Conservation (phyloP, 305 asterid species). For the Rubia occidens region DNA sequence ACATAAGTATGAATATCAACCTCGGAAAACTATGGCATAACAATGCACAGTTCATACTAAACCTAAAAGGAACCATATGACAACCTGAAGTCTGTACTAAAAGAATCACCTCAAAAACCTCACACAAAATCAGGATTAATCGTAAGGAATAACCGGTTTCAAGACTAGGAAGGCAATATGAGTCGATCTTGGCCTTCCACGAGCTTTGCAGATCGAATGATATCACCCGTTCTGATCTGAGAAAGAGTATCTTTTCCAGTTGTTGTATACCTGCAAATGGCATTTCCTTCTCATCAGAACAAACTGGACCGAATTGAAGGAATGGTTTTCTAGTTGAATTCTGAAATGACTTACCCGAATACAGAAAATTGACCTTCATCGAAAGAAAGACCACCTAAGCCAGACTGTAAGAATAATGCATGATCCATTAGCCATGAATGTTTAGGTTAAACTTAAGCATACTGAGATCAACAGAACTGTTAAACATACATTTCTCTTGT, state of each 20-base stretch:
- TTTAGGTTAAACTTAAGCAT: background rate
- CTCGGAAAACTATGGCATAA: background rate
- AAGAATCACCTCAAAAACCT: conserved; percentile 7
- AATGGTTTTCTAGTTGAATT: background rate
- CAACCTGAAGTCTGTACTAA: background rate
- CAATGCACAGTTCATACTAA: background rate
- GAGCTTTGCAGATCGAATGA: conserved; percentile 68
- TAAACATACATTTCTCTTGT: conserved; percentile 76
- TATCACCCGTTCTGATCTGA: conserved; percentile 73
- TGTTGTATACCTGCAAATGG: conserved; percentile 48
- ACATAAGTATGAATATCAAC: background rate
- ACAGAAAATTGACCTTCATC: conserved; percentile 96
- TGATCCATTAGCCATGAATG: conserved; percentile 3
- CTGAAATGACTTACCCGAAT: conserved; percentile 49
- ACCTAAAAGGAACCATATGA: background rate
- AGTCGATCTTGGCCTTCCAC: conserved; percentile 86
- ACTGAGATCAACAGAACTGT: background rate
- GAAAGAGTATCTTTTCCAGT: conserved; percentile 58
- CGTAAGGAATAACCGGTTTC: background rate
- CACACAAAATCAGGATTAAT: background rate
- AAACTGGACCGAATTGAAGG: background rate
- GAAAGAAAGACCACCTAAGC: conserved; percentile 90
- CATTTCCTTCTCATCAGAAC: conserved; percentile 4
- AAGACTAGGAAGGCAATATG: conserved; percentile 20
- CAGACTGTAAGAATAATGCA: conserved; percentile 44